Base-by-base conservation (phyloP, 805 yeast species). In the Teunomyces stri region DNA sequence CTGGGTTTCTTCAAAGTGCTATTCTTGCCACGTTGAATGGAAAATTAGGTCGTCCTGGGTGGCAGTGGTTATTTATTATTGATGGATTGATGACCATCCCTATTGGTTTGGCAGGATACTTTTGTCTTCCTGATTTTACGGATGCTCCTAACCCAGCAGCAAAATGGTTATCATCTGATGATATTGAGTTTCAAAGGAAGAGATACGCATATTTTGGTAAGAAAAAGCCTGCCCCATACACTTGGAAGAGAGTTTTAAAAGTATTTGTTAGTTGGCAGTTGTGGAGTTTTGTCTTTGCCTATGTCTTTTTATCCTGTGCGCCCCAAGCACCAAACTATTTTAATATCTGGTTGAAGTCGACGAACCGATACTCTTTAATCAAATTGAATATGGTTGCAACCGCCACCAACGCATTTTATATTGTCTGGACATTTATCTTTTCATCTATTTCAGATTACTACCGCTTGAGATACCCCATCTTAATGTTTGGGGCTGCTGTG, bases 91-190 rank as follows among this genome's bases (percentile, higher is more conserved):
- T 74, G 41, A 62, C 69, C 3, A 53, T 70, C 15, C 68, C 65
- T 3, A 61, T 70, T 13, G 77, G 75, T 0, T 12, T 71, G 3
- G 35, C 58, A 9, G 76, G 76, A 0, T 68, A 69, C 50, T 66
- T 73, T 45, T 60, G 70, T 3, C 68, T 79, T 43, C 85, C 84
- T 4, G 83, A 80, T 37, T 52, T 58, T 4, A 68, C 71, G 6
- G 48, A 38, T 4, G 30, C 43, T 31, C 27, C 51, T 21, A 37
- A 40, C 10, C 22, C 31, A 7, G 13, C 42, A 20, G 51, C 51
- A 12, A 4, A n/a, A 5, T 49, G 51, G 51, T 36, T 49, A 10
- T 46, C 34, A 5, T 18, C 28, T 7, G 31, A 44, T 6, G 46
- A 49, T 20, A 42, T 22, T 18, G 40, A 43, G 39, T 28, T 49